Conservation (phyloP, 202 grass and related monocot genomes). For the Saccharum hybrid region DNA sequence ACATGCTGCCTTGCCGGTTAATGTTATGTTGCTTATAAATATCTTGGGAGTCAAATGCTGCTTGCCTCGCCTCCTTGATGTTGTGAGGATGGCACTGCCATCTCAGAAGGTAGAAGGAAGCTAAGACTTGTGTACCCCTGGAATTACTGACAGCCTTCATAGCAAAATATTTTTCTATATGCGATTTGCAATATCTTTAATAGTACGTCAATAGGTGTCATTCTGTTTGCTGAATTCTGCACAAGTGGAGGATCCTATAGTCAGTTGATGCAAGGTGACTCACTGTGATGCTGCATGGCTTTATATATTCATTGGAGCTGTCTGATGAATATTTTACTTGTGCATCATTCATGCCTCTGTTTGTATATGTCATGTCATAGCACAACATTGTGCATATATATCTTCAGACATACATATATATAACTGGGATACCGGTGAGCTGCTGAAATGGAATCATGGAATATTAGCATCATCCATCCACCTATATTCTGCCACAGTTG, state of each 20-base stretch:
- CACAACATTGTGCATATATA: slow-evolving; percentile 25
- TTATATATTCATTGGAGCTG: slow-evolving; percentile 48
- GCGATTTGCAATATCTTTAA: slow-evolving; percentile 15
- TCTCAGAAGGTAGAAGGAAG: slow-evolving; percentile 51
- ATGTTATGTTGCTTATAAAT: slow-evolving; percentile 40
- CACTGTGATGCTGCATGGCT: slow-evolving; percentile 28
- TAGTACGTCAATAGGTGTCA: slow-evolving; percentile 50
- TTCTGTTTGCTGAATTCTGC: slow-evolving; percentile 61
- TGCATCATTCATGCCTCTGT: slow-evolving; percentile 40
- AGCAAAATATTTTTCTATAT: not conserved
- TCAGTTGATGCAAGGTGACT: slow-evolving; percentile 51
- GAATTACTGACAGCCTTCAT: slow-evolving; percentile 48
- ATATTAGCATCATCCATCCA: slow-evolving; percentile 51
- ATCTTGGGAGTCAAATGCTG: slow-evolving; percentile 47
- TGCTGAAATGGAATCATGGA: slow-evolving; percentile 54
- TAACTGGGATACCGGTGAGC: slow-evolving; percentile 58
- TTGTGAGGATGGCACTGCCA: slow-evolving; percentile 27
- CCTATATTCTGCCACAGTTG: slow-evolving; percentile 50
- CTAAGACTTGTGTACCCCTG: slow-evolving; percentile 50
- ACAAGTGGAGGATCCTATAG: slow-evolving; percentile 45
- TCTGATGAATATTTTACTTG: slow-evolving; percentile 50
- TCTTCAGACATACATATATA: slow-evolving; percentile 28
- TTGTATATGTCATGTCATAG: slow-evolving; percentile 37
- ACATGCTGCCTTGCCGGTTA: slow-evolving; percentile 53
- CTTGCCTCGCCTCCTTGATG: slow-evolving; percentile 37